Evolutionary conservation across 2,329 filamentous ascomycete species (phyloP).

Genomic region (Colletotrichum chrysophilum): DNA sequence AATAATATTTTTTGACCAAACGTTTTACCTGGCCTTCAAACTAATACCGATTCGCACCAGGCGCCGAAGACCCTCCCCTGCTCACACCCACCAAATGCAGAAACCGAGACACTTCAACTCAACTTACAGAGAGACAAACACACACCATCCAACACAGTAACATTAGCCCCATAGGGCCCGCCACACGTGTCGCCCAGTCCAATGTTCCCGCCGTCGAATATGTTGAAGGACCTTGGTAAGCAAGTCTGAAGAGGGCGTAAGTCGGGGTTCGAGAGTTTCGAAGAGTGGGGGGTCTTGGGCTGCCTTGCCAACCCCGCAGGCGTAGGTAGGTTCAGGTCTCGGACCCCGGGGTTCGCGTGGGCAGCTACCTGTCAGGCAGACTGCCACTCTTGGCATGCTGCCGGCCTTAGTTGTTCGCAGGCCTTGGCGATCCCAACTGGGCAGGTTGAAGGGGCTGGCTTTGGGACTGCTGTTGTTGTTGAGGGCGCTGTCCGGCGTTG

Average conservation of each 20-base stretch:
- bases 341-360: neutral
- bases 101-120: neutral
- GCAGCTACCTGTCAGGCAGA: neutral
- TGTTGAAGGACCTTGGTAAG: neutral
- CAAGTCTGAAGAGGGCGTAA: neutral
- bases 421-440: neutral
- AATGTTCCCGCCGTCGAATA: neutral
- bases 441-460: neutral
- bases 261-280: neutral
- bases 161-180: neutral
- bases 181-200: neutral
- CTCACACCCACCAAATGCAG: neutral
- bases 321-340: neutral
- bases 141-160: neutral
- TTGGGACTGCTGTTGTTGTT: neutral
- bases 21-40: conserved; percentile 5
- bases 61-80: neutral
- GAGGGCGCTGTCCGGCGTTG: neutral
- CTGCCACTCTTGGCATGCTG: neutral
- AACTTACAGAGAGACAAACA: neutral
- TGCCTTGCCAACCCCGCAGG: neutral
- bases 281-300: neutral
- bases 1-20: conserved; percentile 3
- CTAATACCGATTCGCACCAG: neutral
- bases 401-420: neutral